Evolutionary conservation across 495 filamentous ascomycete species (phyloP), one percentile per base, ranked within the genome.

Genomic region (Filosporella fistucella): DNA sequence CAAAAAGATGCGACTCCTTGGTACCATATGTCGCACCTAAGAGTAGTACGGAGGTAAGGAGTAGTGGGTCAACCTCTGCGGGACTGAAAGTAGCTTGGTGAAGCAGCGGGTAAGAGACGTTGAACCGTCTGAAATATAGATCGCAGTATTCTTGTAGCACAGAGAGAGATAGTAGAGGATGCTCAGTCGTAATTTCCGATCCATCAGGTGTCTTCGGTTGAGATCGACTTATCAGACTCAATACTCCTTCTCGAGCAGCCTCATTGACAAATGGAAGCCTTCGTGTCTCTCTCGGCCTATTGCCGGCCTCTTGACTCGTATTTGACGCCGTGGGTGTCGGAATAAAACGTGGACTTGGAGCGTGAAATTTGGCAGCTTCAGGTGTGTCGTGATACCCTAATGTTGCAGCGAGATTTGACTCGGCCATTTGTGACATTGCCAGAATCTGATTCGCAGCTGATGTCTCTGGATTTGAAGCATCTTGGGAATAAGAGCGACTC

Each of bases 111-210:
- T 80, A 80, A 24, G 70, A 63, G 0, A 65, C 60, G 54, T 82
- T 80, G 51, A 80, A 77, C 9, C 69, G 72, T 8, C 59, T 66
- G 45, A 80, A 81, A 57, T 71, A 80, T 21, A 80, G 58, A 46
- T 82, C 72, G 26, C 64, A 67, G 51, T 76, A 78, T 18, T 55
- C 58, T 47, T 79, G 78, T 21, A 80, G 58, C 0, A 69, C 61
- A 4, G 55, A 41, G 4, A 74, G 61, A 3, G 66, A 69, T 29
- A 80, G 62, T 2, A 80, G 51, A 9, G 72, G 70, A 22, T 77
- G 70, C 34, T 70, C 63, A 16, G 63, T 44, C 14, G 63, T 62
- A 23, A 72, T 66, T 4, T 60, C 53, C 17, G 65, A 54, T 11
- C 69, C 71, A 45, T 72, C 64, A 6, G 70, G 67, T 0, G 51